Evolutionary conservation across 352 stramenopile species (phyloP), one percentile per base, ranked within the genome.

Genomic region (Phytophthora boehmeriae): DNA sequence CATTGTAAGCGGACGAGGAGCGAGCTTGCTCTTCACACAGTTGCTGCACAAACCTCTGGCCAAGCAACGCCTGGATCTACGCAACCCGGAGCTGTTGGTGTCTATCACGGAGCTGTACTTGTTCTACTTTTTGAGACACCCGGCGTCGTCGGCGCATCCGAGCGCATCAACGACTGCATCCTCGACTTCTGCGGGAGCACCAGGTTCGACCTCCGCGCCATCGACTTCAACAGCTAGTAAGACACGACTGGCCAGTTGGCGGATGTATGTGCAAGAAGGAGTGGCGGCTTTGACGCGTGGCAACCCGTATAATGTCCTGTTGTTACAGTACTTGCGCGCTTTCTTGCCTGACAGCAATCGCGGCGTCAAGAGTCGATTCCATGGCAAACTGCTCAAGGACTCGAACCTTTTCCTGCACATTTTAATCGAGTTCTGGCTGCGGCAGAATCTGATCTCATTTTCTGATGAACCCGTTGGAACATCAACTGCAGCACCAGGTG

Each of bases 371-470:
- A 93, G 85, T 58, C 84, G 85, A 19, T 92, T 93, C 54, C 81
- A 90, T 25, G 81, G 73, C 71, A 93, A 91, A 53, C 61, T 92
- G 32, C 57, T 92, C 25, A 84, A 94, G 62, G 66, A 87, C 55
- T 85, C 84, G 28, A 93, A 87, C 61, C 70, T 94, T 3, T 95
- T 96, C 59, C 71, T 96, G 22, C 84, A 95, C 54, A 85, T 91
- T 36, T 53, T 95, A 38, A 93, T 96, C 19, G 88, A 96, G 56
- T 92, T 93, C 47, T 96, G 88, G 88, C 71, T 96, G 43, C 83
- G 81, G n/a, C 88, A 96, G 57, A 96, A 96, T 59, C 76, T 93
- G 48, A 92, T 96, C 48, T 74, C 86, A 54, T 94, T 92, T 51
- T 86, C 83, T 0, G 78, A 92, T 49, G 84, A 88, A n/a, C 59